Conservation (phyloP, 1,139 yeast species). For the Pichia sp. region DNA sequence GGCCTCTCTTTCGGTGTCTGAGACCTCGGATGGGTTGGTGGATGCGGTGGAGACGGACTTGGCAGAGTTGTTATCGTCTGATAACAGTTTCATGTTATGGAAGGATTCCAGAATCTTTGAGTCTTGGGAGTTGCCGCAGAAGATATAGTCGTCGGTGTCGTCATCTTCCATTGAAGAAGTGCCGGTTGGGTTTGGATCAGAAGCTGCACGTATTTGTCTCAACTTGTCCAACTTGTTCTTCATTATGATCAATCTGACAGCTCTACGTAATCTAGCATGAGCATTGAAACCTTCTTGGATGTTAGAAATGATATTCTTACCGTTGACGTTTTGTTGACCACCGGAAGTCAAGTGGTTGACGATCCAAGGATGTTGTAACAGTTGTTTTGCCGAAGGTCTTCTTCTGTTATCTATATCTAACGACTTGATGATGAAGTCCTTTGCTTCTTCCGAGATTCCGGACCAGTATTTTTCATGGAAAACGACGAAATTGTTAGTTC, state of each 20-base stretch:
- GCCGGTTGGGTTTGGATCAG: constrained; percentile 7
- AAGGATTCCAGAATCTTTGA: constrained; percentile 25
- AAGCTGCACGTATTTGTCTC: constrained; percentile 28
- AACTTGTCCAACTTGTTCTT: constrained; percentile 30
- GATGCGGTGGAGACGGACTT: not conserved
- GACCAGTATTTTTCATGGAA: constrained; percentile 91
- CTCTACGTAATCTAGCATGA: constrained; percentile 79
- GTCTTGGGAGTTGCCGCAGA: constrained; percentile 26
- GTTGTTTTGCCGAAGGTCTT: constrained; percentile 75
- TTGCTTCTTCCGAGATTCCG: constrained; percentile 73
- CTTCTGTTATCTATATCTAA: constrained; percentile 77
- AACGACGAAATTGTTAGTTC: constrained; percentile 63
- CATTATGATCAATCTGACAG: constrained; percentile 44
- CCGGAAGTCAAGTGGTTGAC: constrained; percentile 40
- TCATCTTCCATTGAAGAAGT: constrained; percentile 26
- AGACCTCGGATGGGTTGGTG: not conserved
- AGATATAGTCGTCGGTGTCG: constrained; percentile 30
- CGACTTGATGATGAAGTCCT: constrained; percentile 76
- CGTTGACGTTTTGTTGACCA: constrained; percentile 5
- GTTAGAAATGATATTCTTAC: constrained; percentile 33
- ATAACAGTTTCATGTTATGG: constrained; percentile 17
- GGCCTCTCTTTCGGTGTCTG: not conserved
- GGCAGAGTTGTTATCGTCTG: constrained; percentile 1
- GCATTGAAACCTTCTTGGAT: constrained; percentile 80
- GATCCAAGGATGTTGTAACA: constrained; percentile 85